Conservation (phyloP, 441 rosid species). For the Breynia disticha region DNA sequence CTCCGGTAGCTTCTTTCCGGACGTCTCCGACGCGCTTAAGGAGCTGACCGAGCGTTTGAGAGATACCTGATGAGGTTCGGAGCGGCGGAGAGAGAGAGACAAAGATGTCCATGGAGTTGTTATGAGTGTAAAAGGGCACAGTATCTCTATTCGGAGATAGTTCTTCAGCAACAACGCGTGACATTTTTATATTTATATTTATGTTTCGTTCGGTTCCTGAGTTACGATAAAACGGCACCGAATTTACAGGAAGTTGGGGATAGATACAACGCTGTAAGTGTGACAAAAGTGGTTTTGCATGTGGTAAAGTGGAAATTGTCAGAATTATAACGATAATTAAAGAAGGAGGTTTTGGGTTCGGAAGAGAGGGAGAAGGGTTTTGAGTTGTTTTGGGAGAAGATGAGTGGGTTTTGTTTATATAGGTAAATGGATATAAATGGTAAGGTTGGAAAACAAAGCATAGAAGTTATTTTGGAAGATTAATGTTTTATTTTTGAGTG, state of each 20-base stretch:
- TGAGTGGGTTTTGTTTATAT: neutral
- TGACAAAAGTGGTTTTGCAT: slow-evolving; percentile 8
- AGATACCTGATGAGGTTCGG: slow-evolving; percentile 10
- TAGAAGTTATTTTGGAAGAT: neutral
- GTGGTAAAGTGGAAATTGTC: neutral
- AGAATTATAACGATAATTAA: no score
- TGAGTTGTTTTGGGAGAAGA: neutral
- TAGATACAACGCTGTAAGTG: slow-evolving; percentile 12
- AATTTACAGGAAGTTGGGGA: neutral
- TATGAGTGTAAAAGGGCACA: slow-evolving; percentile 21
- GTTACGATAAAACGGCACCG: no score
- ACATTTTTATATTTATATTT: slow-evolving; percentile 29
- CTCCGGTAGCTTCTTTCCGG: slow-evolving; percentile 48
- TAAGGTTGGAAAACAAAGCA: no score
- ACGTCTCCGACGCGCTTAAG: slow-evolving; percentile 67
- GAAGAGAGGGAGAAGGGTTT: neutral
- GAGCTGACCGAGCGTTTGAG: slow-evolving; percentile 59
- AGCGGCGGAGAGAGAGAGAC: slow-evolving; percentile 9
- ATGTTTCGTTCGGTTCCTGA: neutral
- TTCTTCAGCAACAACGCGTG: slow-evolving; percentile 47
- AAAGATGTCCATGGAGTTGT: slow-evolving; percentile 29
- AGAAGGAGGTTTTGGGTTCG: no score
- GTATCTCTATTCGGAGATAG: slow-evolving; percentile 11
- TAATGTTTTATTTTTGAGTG: neutral
- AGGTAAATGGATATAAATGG: no score